Evolutionary conservation across 2,329 filamentous ascomycete species (phyloP), one percentile per base, ranked within the genome.

Genomic region (Stachybotrys chartarum): DNA sequence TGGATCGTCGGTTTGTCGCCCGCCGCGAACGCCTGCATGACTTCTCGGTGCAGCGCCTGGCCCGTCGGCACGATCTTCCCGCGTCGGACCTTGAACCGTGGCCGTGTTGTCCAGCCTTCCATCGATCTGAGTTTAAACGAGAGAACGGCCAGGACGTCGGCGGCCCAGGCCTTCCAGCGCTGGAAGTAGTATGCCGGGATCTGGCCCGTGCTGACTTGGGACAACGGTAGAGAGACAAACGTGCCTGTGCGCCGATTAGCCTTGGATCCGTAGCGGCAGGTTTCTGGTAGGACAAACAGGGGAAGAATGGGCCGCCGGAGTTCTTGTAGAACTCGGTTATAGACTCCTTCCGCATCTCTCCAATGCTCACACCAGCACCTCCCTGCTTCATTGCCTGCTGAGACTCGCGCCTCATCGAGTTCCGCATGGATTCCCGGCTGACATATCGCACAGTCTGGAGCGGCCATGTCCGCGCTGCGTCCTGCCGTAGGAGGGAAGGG

Each of bases 11-110:
- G 60, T 60, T 73, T 71, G 70, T 87, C 81, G 56, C 82, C 83
- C 2, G 70, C 69, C 7, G 86, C 86, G 52, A 87, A 79, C 5
- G 81, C 81, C 56, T 78, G 75, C 61, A 84, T 82, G 76, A 89
- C 81, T 60, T 80, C 71, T 53, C 73, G 71, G 68, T 90, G 85
- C 63, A 88, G 72, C 18, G 74, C 76, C 62, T 81, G 78, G 35
- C 84, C 86, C 1, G 77, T 76, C 1, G 82, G 77, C 8, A 75
- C 67, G 50, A 82, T 71, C 53, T 68, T 65, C 24, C 68, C 60
- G 14, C 73, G 73, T 30, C 69, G 61, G 30, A 78, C 65, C 63
- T 77, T 74, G 64, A 78, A 76, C n/a, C 62, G 64, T 12, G 76
- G 75, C 18, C 69, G 70, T 35, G 68, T 69, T 53, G 75, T 67